Base-by-base conservation (phyloP, 208 protist genomes). In the Acanthamoeba rhysodes region DNA sequence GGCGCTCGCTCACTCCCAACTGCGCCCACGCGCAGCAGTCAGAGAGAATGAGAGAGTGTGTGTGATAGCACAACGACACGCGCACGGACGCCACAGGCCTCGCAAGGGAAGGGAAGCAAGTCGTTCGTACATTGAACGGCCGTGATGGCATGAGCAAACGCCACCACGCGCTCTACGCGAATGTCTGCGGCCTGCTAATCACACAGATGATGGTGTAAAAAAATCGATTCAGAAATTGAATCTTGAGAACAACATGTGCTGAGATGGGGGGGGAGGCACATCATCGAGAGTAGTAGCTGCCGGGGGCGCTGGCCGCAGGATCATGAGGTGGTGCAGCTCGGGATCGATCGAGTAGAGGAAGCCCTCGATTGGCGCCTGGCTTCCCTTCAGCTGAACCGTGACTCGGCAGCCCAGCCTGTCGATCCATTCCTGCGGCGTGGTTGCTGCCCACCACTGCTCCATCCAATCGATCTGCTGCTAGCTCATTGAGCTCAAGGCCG, bases 321-420 rank as follows among this genome's bases (percentile, higher is more conserved):
- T 18, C 78, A 87, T 87, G 50, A 87, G 48, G 78, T 87, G 78
- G 29, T 87, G 78, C 53, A 64, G 78, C 20, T 87, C 78, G 20
- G 78, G 78, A 87, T 87, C 78, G 27, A 62, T 34, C 0, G 78
- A 32, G 32, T 48, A 64, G 24, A 87, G 50, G 50, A 37, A 87
- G 53, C 78, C 53, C 50, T 87, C 48, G 48, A 87, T 27, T 24
- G 76, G 76, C 48, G 34, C 41, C n/a, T 76, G 27, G 37, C 50
- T 62, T 55, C 50, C 50, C 48, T 62, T 29, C 24, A 87, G 24
- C 10, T 87, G 48, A 6, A 87, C 78, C 8, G 5, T 18, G 7
- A 87, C 50, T 27, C 0, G 0, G 27, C 22, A 48, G 24, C 78
- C 78, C 50, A 87, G 5, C 27, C 78, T 32, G 0, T 64, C 78